These are phyloP conservation scores for Casuarina cunninghamiana DNA, from an alignment of 306 rosid species.

Conservation along the genomic window DNA sequence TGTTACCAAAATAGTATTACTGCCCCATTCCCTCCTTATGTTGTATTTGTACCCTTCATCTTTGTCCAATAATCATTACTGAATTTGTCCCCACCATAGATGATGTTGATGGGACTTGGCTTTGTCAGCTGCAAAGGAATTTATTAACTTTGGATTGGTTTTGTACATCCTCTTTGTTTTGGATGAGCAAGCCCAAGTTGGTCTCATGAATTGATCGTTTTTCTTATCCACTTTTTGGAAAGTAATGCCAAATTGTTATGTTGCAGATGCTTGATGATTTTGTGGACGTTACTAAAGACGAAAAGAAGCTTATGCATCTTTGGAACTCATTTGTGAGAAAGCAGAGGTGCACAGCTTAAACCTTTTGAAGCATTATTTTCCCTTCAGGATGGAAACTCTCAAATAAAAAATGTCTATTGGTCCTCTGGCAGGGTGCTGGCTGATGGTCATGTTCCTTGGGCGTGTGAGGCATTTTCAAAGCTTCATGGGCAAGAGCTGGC, in stretches of 20 bases:
- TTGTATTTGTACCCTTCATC: neutral
- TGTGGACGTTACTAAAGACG: slow-evolving; percentile 95
- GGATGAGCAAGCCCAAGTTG: slow-evolving; percentile 1
- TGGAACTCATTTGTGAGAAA: slow-evolving; percentile 95
- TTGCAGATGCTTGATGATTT: slow-evolving; percentile 99
- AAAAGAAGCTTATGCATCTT: slow-evolving; percentile 95
- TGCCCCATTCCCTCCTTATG: neutral
- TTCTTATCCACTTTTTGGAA: neutral
- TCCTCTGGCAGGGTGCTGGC: slow-evolving; percentile 78
- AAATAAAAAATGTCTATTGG: neutral
- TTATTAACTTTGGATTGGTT: neutral
- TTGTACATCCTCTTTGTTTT: slow-evolving; percentile 3
- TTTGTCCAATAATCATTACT: neutral
- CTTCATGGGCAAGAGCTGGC: slow-evolving; percentile 71
- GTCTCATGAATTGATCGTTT: neutral
- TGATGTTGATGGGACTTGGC: neutral
- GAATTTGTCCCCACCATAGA: neutral
- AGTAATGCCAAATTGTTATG: slow-evolving; percentile 33
- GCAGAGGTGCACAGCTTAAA: slow-evolving; percentile 52
- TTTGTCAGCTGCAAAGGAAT: neutral
- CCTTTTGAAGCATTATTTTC: neutral
- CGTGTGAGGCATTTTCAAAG: slow-evolving; percentile 94
- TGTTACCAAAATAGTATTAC: neutral
- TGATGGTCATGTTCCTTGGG: slow-evolving; percentile 97
- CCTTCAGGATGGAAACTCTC: too few relatives aligned